Evolutionary conservation across 345 rosid genomes (phyloP).

Genomic region (Luvunga scandens): DNA sequence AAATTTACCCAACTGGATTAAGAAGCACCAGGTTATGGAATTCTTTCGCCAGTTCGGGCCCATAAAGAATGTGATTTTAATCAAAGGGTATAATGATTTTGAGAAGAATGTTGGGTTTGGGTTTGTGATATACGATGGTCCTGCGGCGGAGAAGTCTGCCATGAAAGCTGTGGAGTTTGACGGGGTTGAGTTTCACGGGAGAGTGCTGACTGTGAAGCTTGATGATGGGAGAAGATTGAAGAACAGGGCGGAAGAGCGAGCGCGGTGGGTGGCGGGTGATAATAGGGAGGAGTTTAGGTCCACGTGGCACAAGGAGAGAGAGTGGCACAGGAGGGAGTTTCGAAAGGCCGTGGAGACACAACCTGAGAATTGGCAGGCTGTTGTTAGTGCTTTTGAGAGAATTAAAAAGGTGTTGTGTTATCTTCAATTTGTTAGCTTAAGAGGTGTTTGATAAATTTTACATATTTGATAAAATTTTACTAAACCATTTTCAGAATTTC

Average conservation of each 20-base stretch:
- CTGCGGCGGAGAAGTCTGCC: slow-evolving; percentile 54
- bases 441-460: neutral
- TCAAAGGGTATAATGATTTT: slow-evolving; percentile 58
- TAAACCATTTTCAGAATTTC: neutral
- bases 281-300: slow-evolving; percentile 54
- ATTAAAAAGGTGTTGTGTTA: slow-evolving; percentile 58
- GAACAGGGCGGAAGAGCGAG: slow-evolving; percentile 58
- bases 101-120: slow-evolving; percentile 88
- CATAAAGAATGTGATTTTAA: slow-evolving; percentile 59
- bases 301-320: slow-evolving; percentile 87
- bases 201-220: slow-evolving; percentile 81
- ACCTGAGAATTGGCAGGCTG: slow-evolving; percentile 94
- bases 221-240: slow-evolving; percentile 83
- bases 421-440: neutral
- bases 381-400: slow-evolving; percentile 74
- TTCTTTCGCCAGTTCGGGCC: slow-evolving; percentile 91
- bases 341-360: slow-evolving; percentile 59
- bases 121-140: slow-evolving; percentile 62
- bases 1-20: slow-evolving; percentile 83
- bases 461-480: too few relatives aligned
- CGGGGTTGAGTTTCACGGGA: slow-evolving; percentile 88
- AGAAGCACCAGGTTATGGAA: slow-evolving; percentile 63
- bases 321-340: slow-evolving; percentile 46
- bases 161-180: slow-evolving; percentile 85
- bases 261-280: slow-evolving; percentile 56